These are phyloP conservation scores for Lizanozyma gosingica DNA, from an alignment of 1,139 yeast species.

Conservation along the genomic window DNA sequence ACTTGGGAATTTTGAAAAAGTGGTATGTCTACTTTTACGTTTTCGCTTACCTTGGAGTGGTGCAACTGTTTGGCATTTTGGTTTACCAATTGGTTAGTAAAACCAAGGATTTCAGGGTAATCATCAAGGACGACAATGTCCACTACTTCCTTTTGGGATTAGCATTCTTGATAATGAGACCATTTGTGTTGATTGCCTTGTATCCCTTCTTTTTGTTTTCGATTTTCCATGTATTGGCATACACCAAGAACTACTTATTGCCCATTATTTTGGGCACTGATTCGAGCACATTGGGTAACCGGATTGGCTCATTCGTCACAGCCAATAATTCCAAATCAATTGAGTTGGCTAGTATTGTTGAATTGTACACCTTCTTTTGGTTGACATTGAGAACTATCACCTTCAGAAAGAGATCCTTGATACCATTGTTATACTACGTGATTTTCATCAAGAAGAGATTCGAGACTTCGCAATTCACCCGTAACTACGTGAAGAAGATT, in stretches of 20 bases:
- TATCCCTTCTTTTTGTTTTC: conserved; percentile 65
- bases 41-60: conserved; percentile 52
- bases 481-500: conserved; percentile 58
- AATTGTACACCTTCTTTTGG: conserved; percentile 46
- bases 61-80: conserved; percentile 72
- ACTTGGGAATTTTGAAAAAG: conserved; percentile 10
- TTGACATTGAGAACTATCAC: conserved; percentile 46
- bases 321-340: conserved; percentile 63
- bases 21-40: conserved; percentile 37
- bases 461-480: conserved; percentile 68
- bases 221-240: conserved; percentile 62
- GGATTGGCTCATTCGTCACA: conserved; percentile 47
- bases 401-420: conserved; percentile 58
- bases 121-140: conserved; percentile 55
- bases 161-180: conserved; percentile 48
- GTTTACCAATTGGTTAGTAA: conserved; percentile 44
- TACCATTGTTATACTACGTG: conserved; percentile 49
- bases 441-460: conserved; percentile 69
- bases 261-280: conserved; percentile 53
- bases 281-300: conserved; percentile 25
- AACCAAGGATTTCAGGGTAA: conserved; percentile 16
- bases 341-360: conserved; percentile 63
- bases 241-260: conserved; percentile 54
- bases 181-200: conserved; percentile 45
- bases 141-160: conserved; percentile 54